A percentile compares a stretch with the other conserved stretches of the same genome.
These are phyloP conservation scores for Pyrenophora graminea DNA, from an alignment of 2,329 filamentous ascomycete genomes.

Conservation along the genomic window DNA sequence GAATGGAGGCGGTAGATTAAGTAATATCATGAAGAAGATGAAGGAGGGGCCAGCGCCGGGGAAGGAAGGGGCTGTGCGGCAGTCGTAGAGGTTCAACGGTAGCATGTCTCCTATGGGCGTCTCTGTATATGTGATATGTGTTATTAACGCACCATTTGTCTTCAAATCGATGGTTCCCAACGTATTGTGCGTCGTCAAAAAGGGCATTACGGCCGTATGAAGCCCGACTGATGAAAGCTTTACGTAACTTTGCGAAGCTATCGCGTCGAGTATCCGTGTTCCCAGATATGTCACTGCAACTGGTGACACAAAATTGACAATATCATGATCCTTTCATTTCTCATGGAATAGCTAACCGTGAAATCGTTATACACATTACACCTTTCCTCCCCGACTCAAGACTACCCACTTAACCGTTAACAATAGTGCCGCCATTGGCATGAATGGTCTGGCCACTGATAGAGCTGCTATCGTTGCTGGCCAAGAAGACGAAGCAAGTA, in stretches of 20 bases:
- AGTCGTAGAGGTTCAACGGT: neutral
- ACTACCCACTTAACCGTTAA: constrained; percentile 33
- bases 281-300: neutral
- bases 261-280: neutral
- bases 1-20: constrained; percentile 30
- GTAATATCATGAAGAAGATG: constrained; percentile 42
- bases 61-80: constrained; percentile 9
- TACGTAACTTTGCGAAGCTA: neutral
- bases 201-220: no score
- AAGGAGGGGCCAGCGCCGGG: constrained; percentile 32
- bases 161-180: no score
- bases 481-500: constrained; percentile 80
- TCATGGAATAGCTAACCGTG: constrained; percentile 3
- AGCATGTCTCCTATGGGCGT: no score
- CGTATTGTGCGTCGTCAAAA: no score
- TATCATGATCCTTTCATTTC: constrained; percentile 1
- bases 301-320: neutral
- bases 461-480: constrained; percentile 72
- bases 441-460: constrained; percentile 75
- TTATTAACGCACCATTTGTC: no score
- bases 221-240: no score
- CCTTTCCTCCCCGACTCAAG: no score
- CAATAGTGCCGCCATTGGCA: constrained; percentile 54
- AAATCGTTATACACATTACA: constrained; percentile 6
- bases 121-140: no score